These are phyloP conservation scores for Musa itinerans DNA, from an alignment of 176 grass and related monocot species.

Conservation along the genomic window DNA sequence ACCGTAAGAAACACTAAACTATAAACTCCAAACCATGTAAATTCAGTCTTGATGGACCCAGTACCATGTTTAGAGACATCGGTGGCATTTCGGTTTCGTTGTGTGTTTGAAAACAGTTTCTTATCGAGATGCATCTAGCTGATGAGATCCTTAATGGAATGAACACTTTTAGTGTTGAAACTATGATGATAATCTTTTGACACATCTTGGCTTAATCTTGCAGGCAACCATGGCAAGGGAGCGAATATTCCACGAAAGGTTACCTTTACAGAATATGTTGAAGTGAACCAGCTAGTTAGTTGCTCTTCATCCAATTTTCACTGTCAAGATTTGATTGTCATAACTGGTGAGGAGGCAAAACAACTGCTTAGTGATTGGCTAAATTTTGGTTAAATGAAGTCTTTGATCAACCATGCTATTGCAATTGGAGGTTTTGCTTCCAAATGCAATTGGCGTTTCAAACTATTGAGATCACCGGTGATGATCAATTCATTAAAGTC, in stretches of 20 bases:
- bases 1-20: neutral
- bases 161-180: neutral
- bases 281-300: neutral
- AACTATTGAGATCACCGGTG: too few species aligned
- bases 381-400: neutral
- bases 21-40: neutral
- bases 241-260: neutral
- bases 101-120: too few species aligned
- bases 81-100: too few species aligned
- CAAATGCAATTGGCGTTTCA: too few species aligned
- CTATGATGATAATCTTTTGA: neutral
- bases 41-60: neutral
- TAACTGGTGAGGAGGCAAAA: neutral
- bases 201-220: neutral
- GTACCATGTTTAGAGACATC: neutral
- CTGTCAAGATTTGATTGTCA: neutral
- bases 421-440: too few species aligned
- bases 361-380: neutral
- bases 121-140: too few species aligned
- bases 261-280: neutral
- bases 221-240: slow-evolving; percentile 11
- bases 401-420: too few species aligned
- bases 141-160: neutral
- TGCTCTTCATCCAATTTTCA: neutral
- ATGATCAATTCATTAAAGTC: too few species aligned